These are phyloP conservation scores for Pterula multifida DNA, from an alignment of 1,284 basidiomycete genomes.

Conservation along the genomic window DNA sequence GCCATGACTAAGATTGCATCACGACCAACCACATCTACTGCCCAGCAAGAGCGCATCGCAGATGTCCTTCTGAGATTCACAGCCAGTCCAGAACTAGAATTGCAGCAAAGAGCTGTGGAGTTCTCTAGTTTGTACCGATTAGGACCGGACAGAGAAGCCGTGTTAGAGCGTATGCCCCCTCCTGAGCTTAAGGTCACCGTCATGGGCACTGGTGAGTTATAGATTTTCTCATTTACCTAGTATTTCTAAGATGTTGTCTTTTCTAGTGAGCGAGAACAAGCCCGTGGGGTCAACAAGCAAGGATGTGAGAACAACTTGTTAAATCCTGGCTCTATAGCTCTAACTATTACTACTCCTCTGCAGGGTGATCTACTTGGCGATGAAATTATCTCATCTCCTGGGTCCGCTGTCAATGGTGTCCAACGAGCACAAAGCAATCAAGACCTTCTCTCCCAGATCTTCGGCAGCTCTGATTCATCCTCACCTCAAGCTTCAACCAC, in stretches of 20 bases:
- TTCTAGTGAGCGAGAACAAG: conserved; percentile 81
- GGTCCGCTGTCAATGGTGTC: conserved; percentile 25
- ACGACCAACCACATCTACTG: conserved; percentile 47
- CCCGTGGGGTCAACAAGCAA: conserved; percentile 83
- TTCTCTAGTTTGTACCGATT: conserved; percentile 76
- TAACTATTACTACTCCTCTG: conserved; percentile 8
- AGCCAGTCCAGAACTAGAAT: conserved; percentile 83
- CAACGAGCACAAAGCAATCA: conserved; percentile 60
- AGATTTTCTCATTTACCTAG: conserved; percentile 3
- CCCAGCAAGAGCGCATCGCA: conserved; percentile 70
- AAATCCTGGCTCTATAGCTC: conserved; percentile 4
- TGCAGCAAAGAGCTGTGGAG: conserved; percentile 94
- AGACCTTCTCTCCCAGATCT: conserved; percentile 89
- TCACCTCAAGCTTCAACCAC: conserved; percentile 22
- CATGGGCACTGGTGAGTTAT: conserved; percentile 68
- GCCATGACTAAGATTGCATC: conserved; percentile 87
- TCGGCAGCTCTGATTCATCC: conserved; percentile 48
- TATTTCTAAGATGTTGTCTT: conserved; percentile 4
- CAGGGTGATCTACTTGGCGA: conserved; percentile 68
- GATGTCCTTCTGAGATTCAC: conserved; percentile 70
- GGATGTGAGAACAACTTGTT: conserved; percentile 36
- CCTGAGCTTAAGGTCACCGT: conserved; percentile 93
- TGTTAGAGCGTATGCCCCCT: conserved; percentile 96
- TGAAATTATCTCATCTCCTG: conserved; percentile 37
- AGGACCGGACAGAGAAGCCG: conserved; percentile 74